A percentile compares a stretch with the other conserved stretches of the same genome.
Evolutionary conservation across 1,284 basidiomycete species (phyloP).

Genomic region (Sanghuangporus weigelae): DNA sequence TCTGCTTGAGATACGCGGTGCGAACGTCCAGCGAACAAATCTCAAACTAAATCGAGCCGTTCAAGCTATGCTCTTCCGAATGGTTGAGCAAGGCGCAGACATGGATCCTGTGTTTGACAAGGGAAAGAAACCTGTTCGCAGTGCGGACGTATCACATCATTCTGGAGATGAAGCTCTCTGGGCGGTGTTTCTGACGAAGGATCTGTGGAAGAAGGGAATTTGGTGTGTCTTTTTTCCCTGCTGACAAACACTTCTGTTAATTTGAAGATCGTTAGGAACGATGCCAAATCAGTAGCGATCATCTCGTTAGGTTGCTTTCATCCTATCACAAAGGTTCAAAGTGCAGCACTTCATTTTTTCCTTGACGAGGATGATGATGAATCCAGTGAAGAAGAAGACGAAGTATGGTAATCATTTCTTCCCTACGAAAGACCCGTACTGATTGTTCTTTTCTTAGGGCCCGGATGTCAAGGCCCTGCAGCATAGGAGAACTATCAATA

Average conservation of each 20-base stretch:
- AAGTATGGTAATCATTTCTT: slow-evolving; percentile 32
- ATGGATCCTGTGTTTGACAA: slow-evolving; percentile 75
- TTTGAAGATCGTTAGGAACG: slow-evolving; percentile 52
- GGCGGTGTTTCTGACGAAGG: slow-evolving; percentile 93
- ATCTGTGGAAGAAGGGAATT: slow-evolving; percentile 91
- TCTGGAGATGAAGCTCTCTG: slow-evolving; percentile 90
- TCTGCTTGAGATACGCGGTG: slow-evolving; percentile 90
- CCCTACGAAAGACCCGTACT: not conserved
- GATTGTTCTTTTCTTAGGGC: slow-evolving; percentile 33
- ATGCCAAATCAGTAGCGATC: slow-evolving; percentile 92
- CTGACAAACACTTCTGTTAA: not conserved
- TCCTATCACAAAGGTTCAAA: slow-evolving; percentile 92
- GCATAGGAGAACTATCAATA: slow-evolving; percentile 84
- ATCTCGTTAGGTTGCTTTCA: slow-evolving; percentile 92
- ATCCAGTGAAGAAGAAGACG: slow-evolving; percentile 69
- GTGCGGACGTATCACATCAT: slow-evolving; percentile 38
- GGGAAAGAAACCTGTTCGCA: slow-evolving; percentile 54
- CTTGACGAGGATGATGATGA: slow-evolving; percentile 76
- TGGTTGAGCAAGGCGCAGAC: slow-evolving; percentile 69
- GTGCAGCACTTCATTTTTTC: slow-evolving; percentile 96
- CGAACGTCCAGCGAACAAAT: slow-evolving; percentile 87
- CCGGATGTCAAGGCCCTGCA: slow-evolving; percentile 70
- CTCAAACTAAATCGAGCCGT: slow-evolving; percentile 96
- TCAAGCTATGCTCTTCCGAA: slow-evolving; percentile 92
- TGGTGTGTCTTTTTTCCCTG: slow-evolving; percentile 52